phyloP scores from a whole-genome alignment of 306 rosid species.

The Dalbergia cultrata region DNA sequence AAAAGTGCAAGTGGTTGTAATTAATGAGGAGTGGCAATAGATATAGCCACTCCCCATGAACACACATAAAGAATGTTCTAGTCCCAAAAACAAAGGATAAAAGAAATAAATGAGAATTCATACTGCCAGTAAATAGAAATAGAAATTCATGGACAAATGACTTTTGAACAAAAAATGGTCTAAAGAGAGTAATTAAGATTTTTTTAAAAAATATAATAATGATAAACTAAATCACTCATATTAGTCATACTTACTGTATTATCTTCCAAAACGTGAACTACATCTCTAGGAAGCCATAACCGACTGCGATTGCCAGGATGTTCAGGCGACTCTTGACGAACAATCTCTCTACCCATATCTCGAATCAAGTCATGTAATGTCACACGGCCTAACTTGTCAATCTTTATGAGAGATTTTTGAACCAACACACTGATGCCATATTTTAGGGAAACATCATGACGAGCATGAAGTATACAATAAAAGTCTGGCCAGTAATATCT shows the following conservation, averaged over 20 bases:
- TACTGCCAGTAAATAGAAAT: too few species aligned
- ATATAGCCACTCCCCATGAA: too few species aligned
- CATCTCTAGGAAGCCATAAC: constrained; percentile 33
- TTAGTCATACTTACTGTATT: constrained; percentile 17
- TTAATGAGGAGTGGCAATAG: too few species aligned
- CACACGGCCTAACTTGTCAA: too few species aligned
- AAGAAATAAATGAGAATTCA: too few species aligned
- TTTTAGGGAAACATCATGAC: neutral
- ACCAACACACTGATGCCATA: neutral
- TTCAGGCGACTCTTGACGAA: neutral
- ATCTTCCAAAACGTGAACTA: constrained; percentile 16
- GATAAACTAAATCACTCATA: neutral
- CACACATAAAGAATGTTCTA: neutral
- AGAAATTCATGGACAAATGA: too few species aligned
- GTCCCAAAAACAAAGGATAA: too few species aligned
- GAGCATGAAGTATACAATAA: neutral
- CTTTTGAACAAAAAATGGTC: neutral
- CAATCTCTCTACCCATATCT: too few species aligned
- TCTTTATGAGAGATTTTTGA: neutral
- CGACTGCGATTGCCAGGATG: constrained; percentile 32
- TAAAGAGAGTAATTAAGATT: neutral
- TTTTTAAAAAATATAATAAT: neutral
- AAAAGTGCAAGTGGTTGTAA: too few species aligned
- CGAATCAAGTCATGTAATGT: too few species aligned
- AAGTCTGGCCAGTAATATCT: too few species aligned